These are phyloP conservation scores for Gymnopus androsaceus DNA, from an alignment of 1,284 basidiomycete species.

Conservation along the genomic window DNA sequence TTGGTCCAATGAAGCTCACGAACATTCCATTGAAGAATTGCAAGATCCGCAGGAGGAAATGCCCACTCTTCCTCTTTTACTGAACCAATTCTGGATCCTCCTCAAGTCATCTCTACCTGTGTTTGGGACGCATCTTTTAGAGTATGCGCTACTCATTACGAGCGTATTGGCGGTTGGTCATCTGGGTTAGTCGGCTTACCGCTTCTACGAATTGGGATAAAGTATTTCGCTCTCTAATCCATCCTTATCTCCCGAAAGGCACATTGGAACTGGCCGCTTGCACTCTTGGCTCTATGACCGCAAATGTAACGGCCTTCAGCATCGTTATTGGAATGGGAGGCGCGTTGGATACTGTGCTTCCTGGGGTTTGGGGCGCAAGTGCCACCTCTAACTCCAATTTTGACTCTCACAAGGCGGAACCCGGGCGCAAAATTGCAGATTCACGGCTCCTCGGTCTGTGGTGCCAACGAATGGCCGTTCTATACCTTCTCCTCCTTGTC, in stretches of 20 bases:
- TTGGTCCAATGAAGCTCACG: not conserved
- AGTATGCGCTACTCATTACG: constrained; percentile 74
- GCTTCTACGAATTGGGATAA: no score
- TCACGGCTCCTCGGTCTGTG: constrained; percentile 10
- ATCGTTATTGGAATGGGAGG: constrained; percentile 47
- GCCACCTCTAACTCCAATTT: not conserved
- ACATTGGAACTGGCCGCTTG: constrained; percentile 83
- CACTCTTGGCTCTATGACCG: constrained; percentile 88
- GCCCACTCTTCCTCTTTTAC: not conserved
- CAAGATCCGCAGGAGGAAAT: not conserved
- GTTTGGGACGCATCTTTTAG: constrained; percentile 68
- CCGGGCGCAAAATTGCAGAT: not conserved
- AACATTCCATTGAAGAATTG: no score
- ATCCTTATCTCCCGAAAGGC: constrained; percentile 25
- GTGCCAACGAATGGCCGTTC: constrained; percentile 55
- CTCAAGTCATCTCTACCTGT: constrained; percentile 36
- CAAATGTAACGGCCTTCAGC: constrained; percentile 60
- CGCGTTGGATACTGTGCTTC: constrained; percentile 21
- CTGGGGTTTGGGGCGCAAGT: constrained; percentile 17
- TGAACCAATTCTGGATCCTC: not conserved
- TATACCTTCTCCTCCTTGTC: constrained; percentile 40
- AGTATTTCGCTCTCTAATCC: not conserved
- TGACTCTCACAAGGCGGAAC: not conserved
- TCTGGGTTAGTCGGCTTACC: constrained; percentile 51
- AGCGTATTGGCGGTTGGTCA: constrained; percentile 86